phyloP scores from a whole-genome alignment of 2,329 filamentous ascomycete genomes.

The Penicillium sp. region DNA sequence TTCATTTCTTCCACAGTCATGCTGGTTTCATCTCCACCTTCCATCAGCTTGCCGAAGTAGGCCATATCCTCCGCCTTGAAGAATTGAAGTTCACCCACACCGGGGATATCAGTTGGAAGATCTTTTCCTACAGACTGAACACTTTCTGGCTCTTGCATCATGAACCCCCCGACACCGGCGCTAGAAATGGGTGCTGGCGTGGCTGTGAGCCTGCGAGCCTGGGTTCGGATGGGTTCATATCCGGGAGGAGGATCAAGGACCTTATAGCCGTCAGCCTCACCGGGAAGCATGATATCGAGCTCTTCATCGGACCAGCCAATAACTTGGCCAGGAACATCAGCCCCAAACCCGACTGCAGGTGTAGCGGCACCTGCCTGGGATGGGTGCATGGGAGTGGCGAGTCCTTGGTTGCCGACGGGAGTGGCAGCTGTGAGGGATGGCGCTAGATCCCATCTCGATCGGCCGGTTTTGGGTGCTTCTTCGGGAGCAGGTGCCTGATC shows the following conservation, averaged over 20 bases:
- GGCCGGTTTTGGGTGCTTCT: slow-evolving; percentile 65
- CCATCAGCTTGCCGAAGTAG: slow-evolving; percentile 96
- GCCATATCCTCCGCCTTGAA: slow-evolving; percentile 99
- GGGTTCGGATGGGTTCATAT: slow-evolving; percentile 78
- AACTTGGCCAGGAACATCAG: slow-evolving; percentile 67
- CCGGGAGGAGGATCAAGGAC: slow-evolving; percentile 86
- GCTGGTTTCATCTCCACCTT: slow-evolving; percentile 86
- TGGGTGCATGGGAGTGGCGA: slow-evolving; percentile 75
- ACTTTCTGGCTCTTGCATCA: slow-evolving; percentile 95
- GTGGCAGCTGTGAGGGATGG: slow-evolving; percentile 67
- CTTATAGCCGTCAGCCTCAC: slow-evolving; percentile 75
- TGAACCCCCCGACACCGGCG: slow-evolving; percentile 74
- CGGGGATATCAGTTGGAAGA: slow-evolving; percentile 90
- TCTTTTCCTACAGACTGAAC: slow-evolving; percentile 81
- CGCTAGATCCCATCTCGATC: slow-evolving; percentile 90
- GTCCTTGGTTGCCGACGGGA: slow-evolving; percentile 69
- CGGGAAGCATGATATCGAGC: slow-evolving; percentile 84
- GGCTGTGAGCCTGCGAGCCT: slow-evolving; percentile 71
- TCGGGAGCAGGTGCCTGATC: slow-evolving; percentile 67
- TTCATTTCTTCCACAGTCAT: slow-evolving; percentile 94
- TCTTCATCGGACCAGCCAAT: slow-evolving; percentile 88
- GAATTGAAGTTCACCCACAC: slow-evolving; percentile 93
- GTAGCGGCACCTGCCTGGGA: slow-evolving; percentile 58
- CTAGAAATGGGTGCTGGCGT: slow-evolving; percentile 65
- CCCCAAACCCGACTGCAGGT: slow-evolving; percentile 73